Evolutionary conservation across 495 filamentous ascomycete species (phyloP), one percentile per base, ranked within the genome.

Genomic region (Oidiodendron maius): DNA sequence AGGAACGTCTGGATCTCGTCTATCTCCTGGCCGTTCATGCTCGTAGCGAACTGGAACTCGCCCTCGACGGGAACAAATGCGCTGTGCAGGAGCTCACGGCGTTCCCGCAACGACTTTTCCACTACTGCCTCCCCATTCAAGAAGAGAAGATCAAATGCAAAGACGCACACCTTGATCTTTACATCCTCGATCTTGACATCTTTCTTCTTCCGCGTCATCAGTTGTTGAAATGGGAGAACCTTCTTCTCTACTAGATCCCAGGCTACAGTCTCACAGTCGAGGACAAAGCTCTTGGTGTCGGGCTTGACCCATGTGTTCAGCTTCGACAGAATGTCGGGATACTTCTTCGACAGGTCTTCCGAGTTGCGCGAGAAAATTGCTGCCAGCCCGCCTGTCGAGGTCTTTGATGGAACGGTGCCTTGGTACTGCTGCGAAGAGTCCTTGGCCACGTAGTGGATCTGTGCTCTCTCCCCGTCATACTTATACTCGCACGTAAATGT

Each of bases 401-500:
- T 86, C 38, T 77, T 72, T 1, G 74, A 81, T 21, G 78, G 72
- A 22, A 68, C 68, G 20, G 70, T 69, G 21, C 71, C 68, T 4
- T 71, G 76, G 58, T 71, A 88, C 34, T 89, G 74, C 12, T 84
- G 68, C 2, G 75, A 69, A 8, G 86, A 75, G 48, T 91, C 84
- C 36, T 95, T 87, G 2, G 93, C 82, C 30, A 98, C 89, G 51
- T 90, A 98, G 62, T 98, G 93, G 38, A 98, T 96, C 65, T 98
- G 93, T 13, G 94, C 91, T 60, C 93, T 73, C 64, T 98, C 93
- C 22, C 93, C 93, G 57, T 98, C 93, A 57, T 98, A 98, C 60
- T 98, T 98, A 71, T 95, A 98, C 60, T 98, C 93, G 68, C 94
- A 98, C 13, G 93, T 97, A 55, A 97, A 98, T 4, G 85, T 84